phyloP scores from a whole-genome alignment of 495 filamentous ascomycete species.

The Trichoderma gamsii region DNA sequence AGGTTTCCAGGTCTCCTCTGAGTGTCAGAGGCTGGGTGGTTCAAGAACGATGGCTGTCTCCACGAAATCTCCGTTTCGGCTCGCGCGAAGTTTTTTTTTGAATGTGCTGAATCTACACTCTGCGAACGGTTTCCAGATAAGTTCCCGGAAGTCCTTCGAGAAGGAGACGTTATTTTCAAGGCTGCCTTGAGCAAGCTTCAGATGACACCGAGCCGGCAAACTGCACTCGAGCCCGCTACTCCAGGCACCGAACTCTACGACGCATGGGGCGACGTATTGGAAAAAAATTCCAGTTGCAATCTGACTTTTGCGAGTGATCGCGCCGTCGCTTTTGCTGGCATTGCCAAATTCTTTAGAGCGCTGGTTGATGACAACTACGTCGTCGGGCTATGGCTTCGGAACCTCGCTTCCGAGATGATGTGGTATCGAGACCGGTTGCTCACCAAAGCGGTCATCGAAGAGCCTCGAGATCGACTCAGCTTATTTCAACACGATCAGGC shows the following conservation, averaged over 20 bases:
- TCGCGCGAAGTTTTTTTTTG: neutral
- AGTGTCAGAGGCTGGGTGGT: neutral
- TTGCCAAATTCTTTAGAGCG: neutral
- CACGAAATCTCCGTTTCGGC: constrained; percentile 1
- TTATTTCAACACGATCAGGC: neutral
- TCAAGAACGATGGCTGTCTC: neutral
- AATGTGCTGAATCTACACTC: neutral
- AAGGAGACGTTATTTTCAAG: constrained; percentile 2
- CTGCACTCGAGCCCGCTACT: neutral
- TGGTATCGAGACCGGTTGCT: neutral
- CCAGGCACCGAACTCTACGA: neutral
- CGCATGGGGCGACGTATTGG: neutral
- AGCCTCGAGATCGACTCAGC: neutral
- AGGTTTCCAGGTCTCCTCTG: constrained; percentile 4
- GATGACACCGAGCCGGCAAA: neutral
- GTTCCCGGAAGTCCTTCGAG: neutral
- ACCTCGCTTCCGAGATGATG: neutral
- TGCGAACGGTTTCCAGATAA: neutral
- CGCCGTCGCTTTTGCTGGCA: neutral
- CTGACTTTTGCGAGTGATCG: constrained; percentile 5
- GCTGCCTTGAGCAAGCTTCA: neutral
- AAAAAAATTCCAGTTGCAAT: neutral
- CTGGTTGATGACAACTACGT: neutral
- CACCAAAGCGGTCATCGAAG: neutral
- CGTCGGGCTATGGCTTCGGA: neutral